Evolutionary conservation across 306 rosid genomes (phyloP).

Genomic region (Vicia sativa): DNA sequence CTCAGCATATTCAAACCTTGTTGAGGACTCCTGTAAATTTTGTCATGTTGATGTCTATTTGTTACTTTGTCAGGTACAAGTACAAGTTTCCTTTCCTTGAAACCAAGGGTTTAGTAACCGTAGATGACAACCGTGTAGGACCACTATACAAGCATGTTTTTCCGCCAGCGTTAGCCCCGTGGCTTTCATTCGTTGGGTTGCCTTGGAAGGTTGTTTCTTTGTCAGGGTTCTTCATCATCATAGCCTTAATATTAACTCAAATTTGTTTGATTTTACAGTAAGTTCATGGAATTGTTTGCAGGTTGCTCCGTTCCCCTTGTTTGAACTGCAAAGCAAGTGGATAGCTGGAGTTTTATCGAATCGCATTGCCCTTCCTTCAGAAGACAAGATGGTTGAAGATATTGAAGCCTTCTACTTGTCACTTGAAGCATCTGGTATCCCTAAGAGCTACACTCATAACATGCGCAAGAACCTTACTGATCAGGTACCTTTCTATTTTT

Average conservation of each 20-base stretch:
- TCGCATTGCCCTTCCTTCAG: slow-evolving; percentile 62
- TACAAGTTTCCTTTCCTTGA: slow-evolving; percentile 73
- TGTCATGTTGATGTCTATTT: background rate
- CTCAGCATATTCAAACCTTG: too few species aligned
- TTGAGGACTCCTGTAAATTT: too few species aligned
- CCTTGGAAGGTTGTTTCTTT: slow-evolving; percentile 62
- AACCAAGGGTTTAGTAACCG: slow-evolving; percentile 57
- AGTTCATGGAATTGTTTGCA: slow-evolving; percentile 39
- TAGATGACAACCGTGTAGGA: slow-evolving; percentile 72
- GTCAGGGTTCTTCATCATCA: slow-evolving; percentile 17
- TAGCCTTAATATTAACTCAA: background rate
- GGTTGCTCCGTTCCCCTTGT: slow-evolving; percentile 62
- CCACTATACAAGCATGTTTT: slow-evolving; percentile 83
- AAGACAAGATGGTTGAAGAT: slow-evolving; percentile 67
- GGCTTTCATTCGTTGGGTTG: slow-evolving; percentile 82
- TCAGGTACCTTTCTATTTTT: slow-evolving; percentile 37
- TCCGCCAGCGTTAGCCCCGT: slow-evolving; percentile 70
- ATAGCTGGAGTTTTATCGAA: slow-evolving; percentile 67
- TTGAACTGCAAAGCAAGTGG: slow-evolving; percentile 81
- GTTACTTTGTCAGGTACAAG: slow-evolving; percentile 55
- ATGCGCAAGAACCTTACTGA: slow-evolving; percentile 20
- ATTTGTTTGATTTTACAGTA: background rate
- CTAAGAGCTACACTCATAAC: slow-evolving; percentile 53
- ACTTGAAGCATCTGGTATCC: slow-evolving; percentile 53
- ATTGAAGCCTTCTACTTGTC: slow-evolving; percentile 55